These are phyloP conservation scores for Alternaria incomplexa DNA, from an alignment of 2,329 filamentous ascomycete genomes.

Conservation along the genomic window DNA sequence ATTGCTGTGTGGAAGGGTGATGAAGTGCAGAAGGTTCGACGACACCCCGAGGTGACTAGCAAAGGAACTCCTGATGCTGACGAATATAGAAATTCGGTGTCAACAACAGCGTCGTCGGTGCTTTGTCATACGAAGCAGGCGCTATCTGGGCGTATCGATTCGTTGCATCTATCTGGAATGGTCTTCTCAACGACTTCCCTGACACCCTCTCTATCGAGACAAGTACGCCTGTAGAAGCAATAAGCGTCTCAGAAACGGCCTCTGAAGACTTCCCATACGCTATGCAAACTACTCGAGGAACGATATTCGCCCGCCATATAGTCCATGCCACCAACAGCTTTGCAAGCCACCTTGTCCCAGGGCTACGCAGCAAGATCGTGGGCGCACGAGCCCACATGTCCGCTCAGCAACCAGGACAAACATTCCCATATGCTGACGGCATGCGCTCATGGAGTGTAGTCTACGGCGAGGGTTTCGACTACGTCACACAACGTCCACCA, in stretches of 20 bases:
- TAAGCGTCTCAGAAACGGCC: conserved; percentile 27
- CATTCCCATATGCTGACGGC: conserved; percentile 40
- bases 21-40: conserved; percentile 1
- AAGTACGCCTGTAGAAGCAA: conserved; percentile 18
- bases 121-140: conserved; percentile 40
- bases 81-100: conserved; percentile 11
- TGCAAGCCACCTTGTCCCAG: conserved; percentile 59
- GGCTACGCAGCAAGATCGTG: conserved; percentile 43
- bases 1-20: background rate
- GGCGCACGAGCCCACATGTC: conserved; percentile 53
- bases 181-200: conserved; percentile 16
- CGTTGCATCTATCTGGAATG: conserved; percentile 13
- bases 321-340: conserved; percentile 66
- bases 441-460: conserved; percentile 58
- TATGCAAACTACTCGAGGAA: conserved; percentile 55
- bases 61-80: background rate
- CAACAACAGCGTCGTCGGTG: conserved; percentile 20
- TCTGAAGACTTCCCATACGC: conserved; percentile 45
- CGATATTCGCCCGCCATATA: conserved; percentile 57
- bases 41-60: background rate
- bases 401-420: conserved; percentile 53
- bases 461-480: conserved; percentile 9
- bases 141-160: conserved; percentile 26
- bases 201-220: background rate
- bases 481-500: conserved; percentile 11